These are phyloP conservation scores for Acer campestre DNA, from an alignment of 345 rosid species.

Conservation along the genomic window DNA sequence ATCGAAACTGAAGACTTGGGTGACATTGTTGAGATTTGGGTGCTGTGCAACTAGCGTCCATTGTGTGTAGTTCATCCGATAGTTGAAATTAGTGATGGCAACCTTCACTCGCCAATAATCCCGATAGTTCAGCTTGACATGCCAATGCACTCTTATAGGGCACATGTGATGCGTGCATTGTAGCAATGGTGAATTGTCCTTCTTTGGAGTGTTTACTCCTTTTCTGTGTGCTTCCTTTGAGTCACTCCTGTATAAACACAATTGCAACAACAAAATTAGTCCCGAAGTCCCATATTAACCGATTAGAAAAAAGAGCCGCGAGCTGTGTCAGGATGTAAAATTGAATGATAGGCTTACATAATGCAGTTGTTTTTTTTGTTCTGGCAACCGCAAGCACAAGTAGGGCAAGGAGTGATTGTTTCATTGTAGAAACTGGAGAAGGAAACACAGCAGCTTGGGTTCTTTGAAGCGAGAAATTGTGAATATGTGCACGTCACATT, in stretches of 20 bases:
- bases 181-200: constrained; percentile 55
- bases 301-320: too few species aligned
- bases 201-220: constrained; percentile 57
- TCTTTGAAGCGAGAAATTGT: constrained; percentile 68
- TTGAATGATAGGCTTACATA: constrained; percentile 41
- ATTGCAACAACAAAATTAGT: constrained; percentile 9
- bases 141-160: constrained; percentile 66
- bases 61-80: constrained; percentile 56
- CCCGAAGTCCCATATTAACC: too few species aligned
- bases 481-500: constrained; percentile 90
- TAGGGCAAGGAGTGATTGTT: constrained; percentile 70
- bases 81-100: constrained; percentile 62
- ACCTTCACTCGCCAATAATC: constrained; percentile 70
- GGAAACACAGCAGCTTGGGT: constrained; percentile 82
- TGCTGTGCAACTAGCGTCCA: constrained; percentile 73
- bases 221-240: constrained; percentile 45
- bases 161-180: constrained; percentile 76
- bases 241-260: constrained; percentile 43
- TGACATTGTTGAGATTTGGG: constrained; percentile 60
- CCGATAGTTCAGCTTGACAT: constrained; percentile 58
- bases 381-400: constrained; percentile 84
- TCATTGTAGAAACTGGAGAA: constrained; percentile 79
- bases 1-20: constrained; percentile 65
- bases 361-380: constrained; percentile 59
- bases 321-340: background rate